Base-by-base conservation (phyloP, 192 early-diverging fungal species). In the Diversispora eburnea region DNA sequence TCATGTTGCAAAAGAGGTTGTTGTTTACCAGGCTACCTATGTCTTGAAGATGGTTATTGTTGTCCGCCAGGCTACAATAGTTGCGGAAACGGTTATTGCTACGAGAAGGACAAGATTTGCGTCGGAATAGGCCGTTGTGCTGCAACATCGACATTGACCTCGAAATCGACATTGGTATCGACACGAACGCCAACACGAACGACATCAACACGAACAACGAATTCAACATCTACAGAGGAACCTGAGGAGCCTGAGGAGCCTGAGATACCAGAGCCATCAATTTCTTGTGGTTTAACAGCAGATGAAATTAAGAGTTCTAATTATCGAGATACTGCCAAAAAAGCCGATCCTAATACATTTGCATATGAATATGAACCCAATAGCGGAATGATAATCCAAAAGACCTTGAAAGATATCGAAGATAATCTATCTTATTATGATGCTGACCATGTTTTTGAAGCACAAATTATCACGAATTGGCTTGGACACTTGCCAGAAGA, bases 391-490 rank as follows among this genome's bases (percentile, higher is more conserved):
- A 19, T 65, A 43, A 42, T n/a, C 41, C 1, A 64, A 64, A 64
- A n/a, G 5, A 43, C 15, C 39, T 65, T 45, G 19, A 42, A 47
- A 43, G n/a, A 65, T 47, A 19, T 47, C 63, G 43, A 15, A 65
- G 25, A 15, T 10, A 20, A n/a, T 65, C 5, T 7, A 5, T 19
- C 7, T 19, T 5, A 3, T 5, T 12, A 43, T 19, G 42, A 65
- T 10, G 63, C 63, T 65, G 42, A 65, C 63, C 63, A 65, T 65
- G 63, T 65, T 65, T 65, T 65, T 48, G 63, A 47, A 12, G 45
- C 45, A 25, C 63, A 65, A 65, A 65, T 65, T 65, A 15, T 65
- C n/a, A 8, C 9, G 20, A 65, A 47, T 15, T 46, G 43, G 12
- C 43, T 65, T 43, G 15, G 13, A 43, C 7, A 8, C 5, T 45